phyloP scores from a whole-genome alignment of 2,329 filamentous ascomycete species.

The Balansia obtecta region DNA sequence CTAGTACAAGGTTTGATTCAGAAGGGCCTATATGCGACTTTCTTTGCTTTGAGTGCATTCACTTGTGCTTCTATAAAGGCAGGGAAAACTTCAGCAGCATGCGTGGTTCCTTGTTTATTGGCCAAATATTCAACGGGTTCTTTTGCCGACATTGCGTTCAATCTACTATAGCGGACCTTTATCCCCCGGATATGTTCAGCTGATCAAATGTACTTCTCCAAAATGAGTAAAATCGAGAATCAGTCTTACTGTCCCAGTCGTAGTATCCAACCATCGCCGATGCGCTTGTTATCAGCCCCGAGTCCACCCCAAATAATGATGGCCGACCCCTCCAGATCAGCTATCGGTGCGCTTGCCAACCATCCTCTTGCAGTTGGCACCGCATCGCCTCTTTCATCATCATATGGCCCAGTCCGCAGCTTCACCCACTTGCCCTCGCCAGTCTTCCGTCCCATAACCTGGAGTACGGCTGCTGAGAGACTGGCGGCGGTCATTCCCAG shows the following conservation, averaged over 20 bases:
- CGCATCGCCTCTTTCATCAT: conserved; percentile 36
- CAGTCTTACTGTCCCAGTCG: conserved; percentile 28
- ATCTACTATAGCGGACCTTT: too few species aligned
- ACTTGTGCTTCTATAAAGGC: too few species aligned
- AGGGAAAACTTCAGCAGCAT: too few species aligned
- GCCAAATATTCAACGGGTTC: too few species aligned
- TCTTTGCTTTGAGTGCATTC: too few species aligned
- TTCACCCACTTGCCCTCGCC: conserved; percentile 47
- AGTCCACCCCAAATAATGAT: conserved; percentile 51
- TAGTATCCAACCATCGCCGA: conserved; percentile 54
- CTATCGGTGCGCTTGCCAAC: conserved; percentile 43
- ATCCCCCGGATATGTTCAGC: too few species aligned
- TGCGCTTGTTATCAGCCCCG: conserved; percentile 33
- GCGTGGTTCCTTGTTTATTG: too few species aligned
- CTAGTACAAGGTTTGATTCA: too few species aligned
- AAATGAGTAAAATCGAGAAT: background rate
- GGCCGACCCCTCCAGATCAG: conserved; percentile 45
- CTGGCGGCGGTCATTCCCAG: conserved; percentile 41
- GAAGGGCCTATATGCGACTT: too few species aligned
- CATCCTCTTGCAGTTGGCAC: conserved; percentile 43
- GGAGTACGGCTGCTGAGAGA: conserved; percentile 41
- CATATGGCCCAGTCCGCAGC: conserved; percentile 33
- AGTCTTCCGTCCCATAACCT: conserved; percentile 37
- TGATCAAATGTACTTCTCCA: too few species aligned
- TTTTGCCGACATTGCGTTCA: too few species aligned